Percentiles rank a stretch among this genome's conserved stretches.
These are phyloP conservation scores for Tricholoma hemisulphureum DNA, from an alignment of 768 basidiomycete species.

Conservation along the genomic window DNA sequence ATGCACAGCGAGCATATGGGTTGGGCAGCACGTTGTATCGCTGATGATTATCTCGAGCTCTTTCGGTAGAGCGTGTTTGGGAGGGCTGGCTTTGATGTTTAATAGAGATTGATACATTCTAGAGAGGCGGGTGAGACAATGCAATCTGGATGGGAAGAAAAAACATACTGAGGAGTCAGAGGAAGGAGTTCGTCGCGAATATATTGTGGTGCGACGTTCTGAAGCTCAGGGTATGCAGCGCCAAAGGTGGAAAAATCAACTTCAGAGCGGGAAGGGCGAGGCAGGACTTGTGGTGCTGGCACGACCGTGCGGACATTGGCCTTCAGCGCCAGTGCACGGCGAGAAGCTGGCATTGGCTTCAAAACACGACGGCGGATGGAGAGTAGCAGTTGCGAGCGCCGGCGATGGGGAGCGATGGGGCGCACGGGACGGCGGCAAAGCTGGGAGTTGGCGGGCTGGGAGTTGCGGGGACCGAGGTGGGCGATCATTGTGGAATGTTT, in stretches of 20 bases:
- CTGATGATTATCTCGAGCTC: slow-evolving; percentile 26
- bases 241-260: neutral
- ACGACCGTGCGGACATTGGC: neutral
- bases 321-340: neutral
- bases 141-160: neutral
- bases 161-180: neutral
- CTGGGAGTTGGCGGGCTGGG: neutral
- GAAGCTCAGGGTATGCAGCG: neutral
- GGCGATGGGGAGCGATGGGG: neutral
- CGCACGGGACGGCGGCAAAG: neutral
- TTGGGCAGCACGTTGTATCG: slow-evolving; percentile 24
- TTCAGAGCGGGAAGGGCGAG: neutral
- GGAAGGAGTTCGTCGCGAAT: neutral
- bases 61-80: slow-evolving; percentile 13
- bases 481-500: neutral
- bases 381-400: neutral
- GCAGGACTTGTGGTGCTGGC: neutral
- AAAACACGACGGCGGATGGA: neutral
- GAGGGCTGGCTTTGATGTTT: slow-evolving; percentile 9
- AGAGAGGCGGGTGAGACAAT: neutral
- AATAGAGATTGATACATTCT: neutral
- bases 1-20: slow-evolving; percentile 37
- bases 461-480: neutral
- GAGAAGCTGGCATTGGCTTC: neutral
- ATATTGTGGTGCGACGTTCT: neutral